phyloP scores from a whole-genome alignment of 768 basidiomycete species.

The Gymnopilus junonius region DNA sequence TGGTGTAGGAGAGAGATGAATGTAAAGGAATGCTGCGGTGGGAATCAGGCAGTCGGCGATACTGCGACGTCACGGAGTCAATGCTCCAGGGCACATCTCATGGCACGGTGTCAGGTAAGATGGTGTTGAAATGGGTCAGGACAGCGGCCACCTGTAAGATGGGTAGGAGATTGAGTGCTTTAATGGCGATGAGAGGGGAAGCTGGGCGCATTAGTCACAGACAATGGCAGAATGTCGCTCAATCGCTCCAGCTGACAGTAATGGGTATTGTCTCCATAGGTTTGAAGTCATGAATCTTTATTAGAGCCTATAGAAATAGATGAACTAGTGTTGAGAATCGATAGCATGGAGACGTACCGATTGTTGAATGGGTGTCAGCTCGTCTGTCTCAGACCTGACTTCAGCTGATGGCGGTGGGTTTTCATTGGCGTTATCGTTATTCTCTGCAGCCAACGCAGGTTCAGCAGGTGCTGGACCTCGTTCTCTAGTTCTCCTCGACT shows the following conservation, averaged over 20 bases:
- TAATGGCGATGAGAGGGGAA: no score
- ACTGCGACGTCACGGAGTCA: background rate
- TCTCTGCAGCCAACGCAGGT: background rate
- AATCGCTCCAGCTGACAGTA: conserved; percentile 13
- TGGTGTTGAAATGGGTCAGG: background rate
- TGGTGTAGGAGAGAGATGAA: background rate
- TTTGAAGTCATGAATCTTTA: conserved; percentile 2
- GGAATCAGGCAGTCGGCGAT: background rate
- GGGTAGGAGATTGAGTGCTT: background rate
- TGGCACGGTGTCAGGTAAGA: background rate
- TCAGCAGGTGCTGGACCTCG: conserved; percentile 12
- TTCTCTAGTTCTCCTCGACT: conserved; percentile 25
- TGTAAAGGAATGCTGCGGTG: background rate
- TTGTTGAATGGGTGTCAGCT: background rate
- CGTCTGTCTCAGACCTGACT: background rate
- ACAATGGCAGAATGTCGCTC: background rate
- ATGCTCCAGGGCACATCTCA: background rate
- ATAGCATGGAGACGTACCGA: background rate
- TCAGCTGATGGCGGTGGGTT: background rate
- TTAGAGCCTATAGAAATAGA: background rate
- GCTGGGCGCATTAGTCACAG: no score
- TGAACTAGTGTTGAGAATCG: background rate
- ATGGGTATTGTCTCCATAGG: conserved; percentile 1
- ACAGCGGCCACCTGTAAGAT: background rate
- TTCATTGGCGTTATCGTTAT: background rate